Conservation (phyloP, 208 protist genomes). For the Acanthamoeba castellanii region DNA sequence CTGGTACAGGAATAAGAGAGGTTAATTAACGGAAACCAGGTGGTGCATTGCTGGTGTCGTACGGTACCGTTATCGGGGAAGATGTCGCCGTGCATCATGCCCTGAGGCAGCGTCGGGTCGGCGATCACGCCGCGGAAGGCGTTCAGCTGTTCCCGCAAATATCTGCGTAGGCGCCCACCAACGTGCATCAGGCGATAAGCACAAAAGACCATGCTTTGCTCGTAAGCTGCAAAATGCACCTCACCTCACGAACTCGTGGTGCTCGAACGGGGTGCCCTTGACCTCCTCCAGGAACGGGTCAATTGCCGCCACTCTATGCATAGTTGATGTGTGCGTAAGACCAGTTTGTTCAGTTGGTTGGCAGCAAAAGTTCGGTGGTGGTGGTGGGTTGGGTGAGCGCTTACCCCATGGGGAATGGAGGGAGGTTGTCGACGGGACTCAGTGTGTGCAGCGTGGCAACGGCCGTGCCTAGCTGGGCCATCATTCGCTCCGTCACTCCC, state of each 20-base stretch:
- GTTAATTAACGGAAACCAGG: neutral
- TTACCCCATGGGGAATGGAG: conserved; percentile 61
- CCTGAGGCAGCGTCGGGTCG: conserved; percentile 33
- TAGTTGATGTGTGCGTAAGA: neutral
- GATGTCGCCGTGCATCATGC: conserved; percentile 69
- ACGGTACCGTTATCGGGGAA: conserved; percentile 50
- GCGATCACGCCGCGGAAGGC: neutral
- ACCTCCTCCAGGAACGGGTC: conserved; percentile 43
- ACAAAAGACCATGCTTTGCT: neutral
- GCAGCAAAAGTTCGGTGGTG: neutral
- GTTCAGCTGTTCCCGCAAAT: neutral
- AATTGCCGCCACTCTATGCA: conserved; percentile 4
- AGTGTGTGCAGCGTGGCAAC: conserved; percentile 23
- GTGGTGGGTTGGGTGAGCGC: neutral
- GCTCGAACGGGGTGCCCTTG: conserved; percentile 16
- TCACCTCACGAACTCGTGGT: conserved; percentile 14
- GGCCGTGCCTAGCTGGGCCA: neutral
- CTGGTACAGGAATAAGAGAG: neutral
- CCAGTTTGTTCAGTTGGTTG: neutral
- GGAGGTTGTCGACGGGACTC: neutral
- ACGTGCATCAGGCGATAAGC: neutral
- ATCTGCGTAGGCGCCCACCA: neutral
- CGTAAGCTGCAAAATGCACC: neutral
- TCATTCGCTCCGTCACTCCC: conserved; percentile 1
- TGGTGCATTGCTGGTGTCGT: too few species aligned